Conservation (phyloP, 1,284 basidiomycete genomes). For the Pulchroboletus neoregius region DNA sequence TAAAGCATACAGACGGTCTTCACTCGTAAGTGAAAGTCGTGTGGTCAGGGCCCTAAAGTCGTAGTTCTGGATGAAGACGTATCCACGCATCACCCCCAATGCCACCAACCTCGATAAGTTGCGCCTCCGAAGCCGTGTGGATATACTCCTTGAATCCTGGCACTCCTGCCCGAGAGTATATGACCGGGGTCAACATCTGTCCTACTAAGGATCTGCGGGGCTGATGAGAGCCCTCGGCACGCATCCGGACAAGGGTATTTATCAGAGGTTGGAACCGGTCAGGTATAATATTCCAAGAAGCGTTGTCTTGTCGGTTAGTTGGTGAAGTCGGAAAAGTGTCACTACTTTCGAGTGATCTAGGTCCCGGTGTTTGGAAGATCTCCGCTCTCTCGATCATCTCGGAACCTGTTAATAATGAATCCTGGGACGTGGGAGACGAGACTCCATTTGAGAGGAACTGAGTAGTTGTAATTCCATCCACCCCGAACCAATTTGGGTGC, state of each 20-base stretch:
- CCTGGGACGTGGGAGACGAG: slow-evolving; percentile 16
- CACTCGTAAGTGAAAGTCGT: slow-evolving; percentile 9
- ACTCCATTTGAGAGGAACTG: slow-evolving; percentile 1
- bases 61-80: slow-evolving; percentile 31
- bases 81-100: slow-evolving; percentile 35
- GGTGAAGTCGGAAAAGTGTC: not conserved
- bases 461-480: slow-evolving; percentile 1
- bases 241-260: slow-evolving; percentile 17
- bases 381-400: slow-evolving; percentile 7
- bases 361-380: not conserved
- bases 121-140: slow-evolving; percentile 26
- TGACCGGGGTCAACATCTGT: slow-evolving; percentile 15
- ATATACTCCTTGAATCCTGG: slow-evolving; percentile 33
- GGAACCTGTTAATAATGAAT: slow-evolving; percentile 8
- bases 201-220: slow-evolving; percentile 26
- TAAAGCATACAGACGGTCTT: slow-evolving; percentile 8
- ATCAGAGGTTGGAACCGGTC: slow-evolving; percentile 28
- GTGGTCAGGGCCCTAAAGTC: slow-evolving; percentile 10
- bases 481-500: slow-evolving; percentile 31
- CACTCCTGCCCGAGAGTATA: slow-evolving; percentile 34
- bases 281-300: slow-evolving; percentile 13
- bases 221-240: slow-evolving; percentile 15
- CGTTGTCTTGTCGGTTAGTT: not conserved
- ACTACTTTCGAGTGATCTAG: slow-evolving; percentile 1
- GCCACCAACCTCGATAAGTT: slow-evolving; percentile 37